phyloP scores from a whole-genome alignment of 2,329 filamentous ascomycete species.

The Gnomoniopsis sp. region DNA sequence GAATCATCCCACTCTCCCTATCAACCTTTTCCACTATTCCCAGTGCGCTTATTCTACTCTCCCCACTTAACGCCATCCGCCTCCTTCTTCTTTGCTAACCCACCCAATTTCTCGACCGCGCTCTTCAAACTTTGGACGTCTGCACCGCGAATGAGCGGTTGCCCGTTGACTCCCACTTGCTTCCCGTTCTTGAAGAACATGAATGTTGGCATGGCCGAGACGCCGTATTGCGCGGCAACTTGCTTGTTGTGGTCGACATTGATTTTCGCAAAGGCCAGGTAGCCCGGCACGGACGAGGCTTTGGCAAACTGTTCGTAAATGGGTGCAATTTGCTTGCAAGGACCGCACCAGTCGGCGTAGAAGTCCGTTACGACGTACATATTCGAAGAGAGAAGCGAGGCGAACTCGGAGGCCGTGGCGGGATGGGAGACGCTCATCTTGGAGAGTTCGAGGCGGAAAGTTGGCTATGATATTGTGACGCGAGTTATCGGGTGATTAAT shows the following conservation, averaged over 20 bases:
- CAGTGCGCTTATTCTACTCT: not conserved
- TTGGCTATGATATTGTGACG: not conserved
- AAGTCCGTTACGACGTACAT: slow-evolving; percentile 56
- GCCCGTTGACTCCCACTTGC: slow-evolving; percentile 37
- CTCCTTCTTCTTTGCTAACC: slow-evolving; percentile 32
- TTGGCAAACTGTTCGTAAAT: slow-evolving; percentile 47
- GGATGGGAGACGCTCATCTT: slow-evolving; percentile 32
- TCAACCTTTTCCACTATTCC: not conserved
- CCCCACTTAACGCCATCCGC: slow-evolving; percentile 14
- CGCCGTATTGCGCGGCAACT: slow-evolving; percentile 45
- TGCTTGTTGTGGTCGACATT: slow-evolving; percentile 54
- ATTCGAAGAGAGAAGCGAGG: slow-evolving; percentile 43
- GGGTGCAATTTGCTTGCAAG: slow-evolving; percentile 58
- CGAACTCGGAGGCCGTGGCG: slow-evolving; percentile 42
- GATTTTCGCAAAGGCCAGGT: slow-evolving; percentile 55
- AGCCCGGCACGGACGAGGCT: slow-evolving; percentile 34
- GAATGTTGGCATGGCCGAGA: slow-evolving; percentile 58
- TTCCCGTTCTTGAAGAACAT: slow-evolving; percentile 56
- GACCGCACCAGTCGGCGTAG: slow-evolving; percentile 58
- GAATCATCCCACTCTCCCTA: not conserved
- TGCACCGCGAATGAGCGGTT: slow-evolving; percentile 34
- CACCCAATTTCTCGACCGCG: slow-evolving; percentile 34
- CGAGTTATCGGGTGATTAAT: no score
- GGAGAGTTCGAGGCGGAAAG: not conserved
- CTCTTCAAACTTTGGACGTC: slow-evolving; percentile 28